Evolutionary conservation across 1,139 yeast genomes (phyloP).

Genomic region (Blastobotrys buckinghamii): DNA sequence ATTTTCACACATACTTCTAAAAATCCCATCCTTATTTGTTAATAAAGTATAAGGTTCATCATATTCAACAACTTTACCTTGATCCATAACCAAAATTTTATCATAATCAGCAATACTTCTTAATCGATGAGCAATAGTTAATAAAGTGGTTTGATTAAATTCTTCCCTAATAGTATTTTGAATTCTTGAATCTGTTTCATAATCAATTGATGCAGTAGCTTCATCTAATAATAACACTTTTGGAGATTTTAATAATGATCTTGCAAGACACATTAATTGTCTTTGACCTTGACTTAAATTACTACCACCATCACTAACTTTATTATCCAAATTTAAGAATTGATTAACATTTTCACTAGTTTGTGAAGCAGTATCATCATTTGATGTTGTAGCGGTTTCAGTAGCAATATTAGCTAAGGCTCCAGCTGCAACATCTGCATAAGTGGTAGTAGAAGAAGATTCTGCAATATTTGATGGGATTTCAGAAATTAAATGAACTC

Average conservation of each 20-base stretch:
- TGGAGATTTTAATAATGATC: conserved; percentile 81
- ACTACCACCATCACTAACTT: conserved; percentile 80
- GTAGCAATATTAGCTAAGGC: no score
- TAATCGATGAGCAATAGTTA: conserved; percentile 93
- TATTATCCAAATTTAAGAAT: conserved; percentile 60
- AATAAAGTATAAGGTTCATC: conserved; percentile 80
- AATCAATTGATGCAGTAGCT: conserved; percentile 95
- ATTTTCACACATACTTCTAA: conserved; percentile 84
- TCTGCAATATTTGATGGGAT: background rate
- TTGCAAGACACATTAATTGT: conserved; percentile 85
- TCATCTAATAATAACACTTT: conserved; percentile 85
- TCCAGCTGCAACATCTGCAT: no score
- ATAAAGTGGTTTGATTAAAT: conserved; percentile 71
- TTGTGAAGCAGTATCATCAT: no score
- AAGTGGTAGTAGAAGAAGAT: conserved; percentile 8
- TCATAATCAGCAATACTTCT: conserved; percentile 92
- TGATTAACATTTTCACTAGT: conserved; percentile 65
- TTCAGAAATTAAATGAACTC: conserved; percentile 67
- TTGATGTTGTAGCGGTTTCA: no score
- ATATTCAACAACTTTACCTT: conserved; percentile 85
- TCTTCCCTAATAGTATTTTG: conserved; percentile 89
- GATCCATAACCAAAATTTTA: conserved; percentile 89
- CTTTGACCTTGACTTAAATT: conserved; percentile 95
- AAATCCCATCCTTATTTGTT: conserved; percentile 52
- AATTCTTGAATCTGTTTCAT: conserved; percentile 83